Conservation (phyloP, 257 asterid species). For the Ilex asprella region DNA sequence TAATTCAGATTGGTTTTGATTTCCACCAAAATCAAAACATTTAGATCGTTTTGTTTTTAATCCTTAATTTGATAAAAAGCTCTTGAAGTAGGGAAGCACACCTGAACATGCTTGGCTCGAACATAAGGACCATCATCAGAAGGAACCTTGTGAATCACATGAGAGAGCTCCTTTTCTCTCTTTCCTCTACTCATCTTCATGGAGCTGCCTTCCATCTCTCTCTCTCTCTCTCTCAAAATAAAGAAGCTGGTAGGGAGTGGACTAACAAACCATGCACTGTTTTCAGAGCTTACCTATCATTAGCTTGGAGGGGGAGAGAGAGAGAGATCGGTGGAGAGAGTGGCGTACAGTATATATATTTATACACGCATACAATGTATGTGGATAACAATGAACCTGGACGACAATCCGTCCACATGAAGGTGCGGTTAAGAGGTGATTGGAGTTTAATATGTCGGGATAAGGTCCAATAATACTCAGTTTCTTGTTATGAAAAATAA, state of each 20-base stretch:
- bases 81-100: not conserved
- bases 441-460: too few species aligned
- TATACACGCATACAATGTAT: not conserved
- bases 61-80: too few species aligned
- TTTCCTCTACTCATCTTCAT: conserved; percentile 6
- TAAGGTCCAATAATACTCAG: too few species aligned
- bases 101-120: conserved; percentile 89
- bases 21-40: too few species aligned
- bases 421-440: too few species aligned
- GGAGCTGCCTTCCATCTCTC: not conserved
- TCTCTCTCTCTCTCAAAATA: not conserved
- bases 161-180: conserved; percentile 32
- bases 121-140: conserved; percentile 91
- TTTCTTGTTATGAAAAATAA: too few species aligned
- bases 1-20: too few species aligned
- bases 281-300: too few species aligned
- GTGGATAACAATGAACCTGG: not conserved
- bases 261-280: too few species aligned
- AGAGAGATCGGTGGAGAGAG: not conserved
- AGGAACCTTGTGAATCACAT: conserved; percentile 72
- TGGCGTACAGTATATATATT: not conserved
- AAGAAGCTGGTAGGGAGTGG: not conserved
- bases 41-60: too few species aligned
- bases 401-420: not conserved
- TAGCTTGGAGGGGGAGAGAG: not conserved